Evolutionary conservation across 441 rosid species (phyloP).

Genomic region (Geranium incanum): DNA sequence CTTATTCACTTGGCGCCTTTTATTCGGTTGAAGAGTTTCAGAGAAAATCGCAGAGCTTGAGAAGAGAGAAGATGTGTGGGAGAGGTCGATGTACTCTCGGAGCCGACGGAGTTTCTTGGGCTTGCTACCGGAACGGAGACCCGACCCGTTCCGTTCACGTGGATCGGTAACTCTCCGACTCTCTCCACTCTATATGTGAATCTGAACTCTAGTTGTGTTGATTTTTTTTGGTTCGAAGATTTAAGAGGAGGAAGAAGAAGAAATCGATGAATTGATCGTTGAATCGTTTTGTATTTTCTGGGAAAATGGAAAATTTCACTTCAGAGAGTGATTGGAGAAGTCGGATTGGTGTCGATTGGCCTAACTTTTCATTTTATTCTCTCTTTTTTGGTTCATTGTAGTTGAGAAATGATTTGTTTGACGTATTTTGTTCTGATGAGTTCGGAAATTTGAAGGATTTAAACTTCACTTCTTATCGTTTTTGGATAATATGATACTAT

Average conservation of each 20-base stretch:
- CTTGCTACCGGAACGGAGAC: conserved; percentile 44
- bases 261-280: neutral
- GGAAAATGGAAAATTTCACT: neutral
- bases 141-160: conserved; percentile 38
- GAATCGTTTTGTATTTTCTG: neutral
- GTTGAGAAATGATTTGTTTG: neutral
- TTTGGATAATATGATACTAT: too few relatives aligned
- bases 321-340: neutral
- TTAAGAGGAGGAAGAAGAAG: neutral
- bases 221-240: neutral
- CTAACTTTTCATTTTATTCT: neutral
- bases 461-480: too few relatives aligned
- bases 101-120: conserved; percentile 54
- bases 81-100: conserved; percentile 71
- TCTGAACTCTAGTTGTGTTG: neutral
- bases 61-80: conserved; percentile 50
- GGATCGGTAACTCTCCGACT: conserved; percentile 38
- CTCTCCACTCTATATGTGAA: neutral
- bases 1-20: neutral
- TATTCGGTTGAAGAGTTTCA: neutral
- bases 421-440: neutral
- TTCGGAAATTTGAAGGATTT: neutral
- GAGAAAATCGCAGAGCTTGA: neutral
- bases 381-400: neutral
- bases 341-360: neutral